Percentiles rank a stretch among this genome's conserved stretches.
phyloP scores from a whole-genome alignment of 192 early-diverging fungal species.

The Geranomyces michiganensis region DNA sequence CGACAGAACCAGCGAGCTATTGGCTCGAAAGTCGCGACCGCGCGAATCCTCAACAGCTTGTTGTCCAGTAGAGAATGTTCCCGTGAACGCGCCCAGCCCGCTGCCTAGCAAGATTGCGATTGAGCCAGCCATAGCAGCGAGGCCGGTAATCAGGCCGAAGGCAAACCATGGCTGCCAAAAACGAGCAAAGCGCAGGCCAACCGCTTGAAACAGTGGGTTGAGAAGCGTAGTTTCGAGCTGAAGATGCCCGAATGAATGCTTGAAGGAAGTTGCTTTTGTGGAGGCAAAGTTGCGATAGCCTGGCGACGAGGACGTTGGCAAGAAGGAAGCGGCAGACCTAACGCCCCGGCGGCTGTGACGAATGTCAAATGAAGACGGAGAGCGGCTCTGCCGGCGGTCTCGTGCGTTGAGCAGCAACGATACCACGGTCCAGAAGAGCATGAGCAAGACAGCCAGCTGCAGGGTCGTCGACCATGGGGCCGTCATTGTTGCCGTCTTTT shows the following conservation, averaged over 20 bases:
- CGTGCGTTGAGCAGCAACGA: not conserved
- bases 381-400: no score
- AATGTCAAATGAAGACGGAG: no score
- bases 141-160: constrained; percentile 51
- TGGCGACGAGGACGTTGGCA: no score
- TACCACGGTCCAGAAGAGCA: not conserved
- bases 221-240: not conserved
- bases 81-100: not conserved
- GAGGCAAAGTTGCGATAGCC: no score
- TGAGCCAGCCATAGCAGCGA: constrained; percentile 50
- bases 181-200: constrained; percentile 9
- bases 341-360: no score
- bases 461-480: not conserved
- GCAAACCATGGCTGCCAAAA: constrained; percentile 68
- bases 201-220: constrained; percentile 5
- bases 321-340: no score
- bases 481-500: no score
- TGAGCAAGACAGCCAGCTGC: not conserved
- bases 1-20: constrained; percentile 32
- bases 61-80: not conserved
- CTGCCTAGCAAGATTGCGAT: constrained; percentile 40
- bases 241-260: constrained; percentile 15
- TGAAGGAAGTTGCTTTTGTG: not conserved
- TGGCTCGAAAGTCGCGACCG: constrained; percentile 17
- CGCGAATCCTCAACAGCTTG: constrained; percentile 17